phyloP scores from a whole-genome alignment of 768 basidiomycete genomes.

The Antrodiella citrinella region DNA sequence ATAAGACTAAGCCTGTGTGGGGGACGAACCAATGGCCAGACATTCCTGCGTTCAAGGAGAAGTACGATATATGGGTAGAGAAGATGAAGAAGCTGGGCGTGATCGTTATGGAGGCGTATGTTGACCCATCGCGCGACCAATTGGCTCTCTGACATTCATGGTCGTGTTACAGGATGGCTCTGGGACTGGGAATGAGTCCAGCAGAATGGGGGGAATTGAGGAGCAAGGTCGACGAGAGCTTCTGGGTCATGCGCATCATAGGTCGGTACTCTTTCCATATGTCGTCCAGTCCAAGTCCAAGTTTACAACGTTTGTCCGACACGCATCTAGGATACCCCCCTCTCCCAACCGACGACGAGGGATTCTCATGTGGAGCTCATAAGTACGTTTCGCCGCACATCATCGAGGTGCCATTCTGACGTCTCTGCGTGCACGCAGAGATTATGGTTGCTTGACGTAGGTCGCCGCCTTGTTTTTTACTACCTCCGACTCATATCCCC shows the following conservation, averaged over 20 bases:
- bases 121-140: conserved; percentile 3
- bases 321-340: conserved; percentile 74
- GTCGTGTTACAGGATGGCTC: conserved; percentile 64
- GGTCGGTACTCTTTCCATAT: conserved; percentile 31
- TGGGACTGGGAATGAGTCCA: conserved; percentile 63
- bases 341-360: conserved; percentile 68
- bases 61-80: conserved; percentile 67
- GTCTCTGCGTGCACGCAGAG: conserved; percentile 34
- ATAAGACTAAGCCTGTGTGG: conserved; percentile 65
- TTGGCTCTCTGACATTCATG: too few relatives aligned
- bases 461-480: conserved; percentile 12
- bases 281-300: neutral
- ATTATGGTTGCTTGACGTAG: conserved; percentile 88
- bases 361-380: conserved; percentile 87
- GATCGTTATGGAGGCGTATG: conserved; percentile 81
- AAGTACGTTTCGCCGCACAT: conserved; percentile 38
- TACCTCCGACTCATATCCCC: neutral
- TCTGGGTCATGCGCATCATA: conserved; percentile 85
- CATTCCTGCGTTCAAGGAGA: conserved; percentile 46
- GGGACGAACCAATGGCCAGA: conserved; percentile 88
- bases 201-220: conserved; percentile 66
- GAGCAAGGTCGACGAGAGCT: conserved; percentile 71
- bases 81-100: conserved; percentile 83
- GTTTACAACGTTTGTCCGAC: neutral
- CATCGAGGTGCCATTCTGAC: neutral